Base-by-base conservation (phyloP, 768 basidiomycete genomes). In the Myochromella boudieri region DNA sequence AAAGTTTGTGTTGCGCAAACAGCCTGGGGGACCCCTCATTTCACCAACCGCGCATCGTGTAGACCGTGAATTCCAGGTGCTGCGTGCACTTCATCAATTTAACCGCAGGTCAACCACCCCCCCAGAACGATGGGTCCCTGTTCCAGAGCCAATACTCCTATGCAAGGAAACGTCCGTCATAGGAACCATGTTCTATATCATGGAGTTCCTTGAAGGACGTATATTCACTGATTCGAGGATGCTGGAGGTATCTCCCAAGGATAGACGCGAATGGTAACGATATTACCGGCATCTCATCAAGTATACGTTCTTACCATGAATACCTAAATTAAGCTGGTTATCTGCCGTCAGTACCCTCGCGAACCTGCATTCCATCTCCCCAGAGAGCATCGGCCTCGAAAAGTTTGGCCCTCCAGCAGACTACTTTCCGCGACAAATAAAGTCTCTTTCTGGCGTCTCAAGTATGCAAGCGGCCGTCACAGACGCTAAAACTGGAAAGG, bases 371-470 rank as follows among this genome's bases (percentile, higher is more conserved):
- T 77, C 77, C 9, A 76, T 95, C 29, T 67, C 75, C 49, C 89
- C 91, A 3, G 59, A 66, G 31, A 74, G 69, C 12, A 64, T 95
- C 28, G 90, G 91, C 2, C 78, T 95, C 1, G 70, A 70, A 12
- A 73, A 70, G 28, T 92, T 90, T 48, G 92, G 85, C 7, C 82
- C 91, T 2, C 68, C 78, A 3, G 84, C 80, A 12, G 76, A 84
- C 43, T 98, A 97, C 65, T 99, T 92, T 69, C 88, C 94, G 7
- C 84, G 95, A 5, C 95, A 98, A 68, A 88, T 97, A 62, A 92
- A 84, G 54, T 90, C 93, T 1, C 71, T 98, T n/a, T 73, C 83
- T 9, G 82, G 81, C 32, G 81, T 97, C 28, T 94, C 93, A 0
- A 65, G 67, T n/a, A 82, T 80, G 0, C 95, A 99, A 63, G 81